These are phyloP conservation scores for Cladosporium sp. DNA, from an alignment of 2,329 filamentous ascomycete species.

Conservation along the genomic window DNA sequence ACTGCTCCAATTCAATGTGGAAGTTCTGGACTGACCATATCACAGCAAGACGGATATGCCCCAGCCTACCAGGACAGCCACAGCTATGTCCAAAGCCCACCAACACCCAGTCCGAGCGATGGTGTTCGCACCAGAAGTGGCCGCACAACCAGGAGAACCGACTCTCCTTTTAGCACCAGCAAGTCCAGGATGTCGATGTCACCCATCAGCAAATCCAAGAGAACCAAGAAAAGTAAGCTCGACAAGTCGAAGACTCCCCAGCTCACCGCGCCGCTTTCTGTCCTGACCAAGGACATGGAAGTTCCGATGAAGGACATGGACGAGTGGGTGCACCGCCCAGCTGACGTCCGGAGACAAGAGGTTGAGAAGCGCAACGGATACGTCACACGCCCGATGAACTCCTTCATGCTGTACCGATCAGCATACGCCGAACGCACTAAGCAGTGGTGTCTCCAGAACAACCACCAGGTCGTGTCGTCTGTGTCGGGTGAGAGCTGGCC, in stretches of 20 bases:
- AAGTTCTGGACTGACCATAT: slow-evolving; percentile 18
- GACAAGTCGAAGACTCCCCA: slow-evolving; percentile 48
- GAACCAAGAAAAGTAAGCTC: slow-evolving; percentile 41
- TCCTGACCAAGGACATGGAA: slow-evolving; percentile 60
- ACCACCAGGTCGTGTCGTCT: slow-evolving; percentile 87
- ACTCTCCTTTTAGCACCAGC: slow-evolving; percentile 33
- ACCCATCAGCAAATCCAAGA: slow-evolving; percentile 35
- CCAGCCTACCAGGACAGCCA: slow-evolving; percentile 23
- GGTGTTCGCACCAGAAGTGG: slow-evolving; percentile 38
- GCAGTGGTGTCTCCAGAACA: slow-evolving; percentile 74
- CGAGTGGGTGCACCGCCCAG: slow-evolving; percentile 68
- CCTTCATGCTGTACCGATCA: slow-evolving; percentile 95
- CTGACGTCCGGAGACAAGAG: slow-evolving; percentile 63
- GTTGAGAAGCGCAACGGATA: slow-evolving; percentile 69
- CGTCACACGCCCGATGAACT: slow-evolving; percentile 91
- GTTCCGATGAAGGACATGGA: slow-evolving; percentile 74
- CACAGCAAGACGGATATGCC: slow-evolving; percentile 24
- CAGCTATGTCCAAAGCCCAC: slow-evolving; percentile 33
- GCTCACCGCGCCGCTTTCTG: slow-evolving; percentile 65
- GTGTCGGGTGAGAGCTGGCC: slow-evolving; percentile 86
- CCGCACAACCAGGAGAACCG: slow-evolving; percentile 30
- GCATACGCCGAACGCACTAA: slow-evolving; percentile 86
- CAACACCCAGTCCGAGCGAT: slow-evolving; percentile 42
- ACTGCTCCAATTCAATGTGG: slow-evolving; percentile 1
- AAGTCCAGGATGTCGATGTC: slow-evolving; percentile 31